phyloP scores from a whole-genome alignment of 2,329 filamentous ascomycete species.

The Apiospora phragmitis region DNA sequence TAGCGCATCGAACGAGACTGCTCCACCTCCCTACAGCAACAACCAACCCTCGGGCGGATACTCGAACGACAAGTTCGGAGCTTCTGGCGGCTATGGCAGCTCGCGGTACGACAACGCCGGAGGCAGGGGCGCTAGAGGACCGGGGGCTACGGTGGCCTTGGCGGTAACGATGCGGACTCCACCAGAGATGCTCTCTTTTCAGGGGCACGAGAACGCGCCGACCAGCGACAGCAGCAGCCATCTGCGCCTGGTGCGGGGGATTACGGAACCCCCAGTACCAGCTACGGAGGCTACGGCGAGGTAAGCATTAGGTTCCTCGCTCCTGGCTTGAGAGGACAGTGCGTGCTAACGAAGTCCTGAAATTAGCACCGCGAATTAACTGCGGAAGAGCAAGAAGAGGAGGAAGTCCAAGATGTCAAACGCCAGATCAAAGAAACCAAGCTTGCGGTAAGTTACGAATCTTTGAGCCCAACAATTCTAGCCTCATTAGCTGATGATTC shows the following conservation, averaged over 20 bases:
- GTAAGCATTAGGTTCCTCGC: not conserved
- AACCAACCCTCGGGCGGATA: slow-evolving; percentile 26
- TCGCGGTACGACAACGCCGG: slow-evolving; percentile 51
- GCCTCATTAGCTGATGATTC: not conserved
- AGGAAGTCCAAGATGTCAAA: slow-evolving; percentile 72
- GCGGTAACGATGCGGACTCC: slow-evolving; percentile 47
- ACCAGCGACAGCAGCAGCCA: slow-evolving; percentile 21
- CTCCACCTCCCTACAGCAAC: slow-evolving; percentile 38
- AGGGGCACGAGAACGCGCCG: slow-evolving; percentile 28
- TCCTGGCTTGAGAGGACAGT: not conserved
- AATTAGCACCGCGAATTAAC: slow-evolving; percentile 73
- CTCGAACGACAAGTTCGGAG: slow-evolving; percentile 29
- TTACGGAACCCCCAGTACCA: slow-evolving; percentile 20
- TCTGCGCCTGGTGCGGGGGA: slow-evolving; percentile 17
- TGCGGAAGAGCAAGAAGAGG: slow-evolving; percentile 73
- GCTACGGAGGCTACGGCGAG: slow-evolving; percentile 60
- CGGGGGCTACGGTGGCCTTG: slow-evolving; percentile 63
- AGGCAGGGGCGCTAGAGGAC: slow-evolving; percentile 39
- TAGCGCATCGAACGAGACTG: slow-evolving; percentile 26
- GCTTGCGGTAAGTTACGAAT: slow-evolving; percentile 48
- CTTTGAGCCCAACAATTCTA: not conserved
- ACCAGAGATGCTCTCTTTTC: slow-evolving; percentile 65
- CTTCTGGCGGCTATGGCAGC: slow-evolving; percentile 49
- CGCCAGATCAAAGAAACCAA: slow-evolving; percentile 75
- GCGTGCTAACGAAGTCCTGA: not conserved